Evolutionary conservation across 1,284 basidiomycete species (phyloP).

Genomic region (Puccinia horiana): DNA sequence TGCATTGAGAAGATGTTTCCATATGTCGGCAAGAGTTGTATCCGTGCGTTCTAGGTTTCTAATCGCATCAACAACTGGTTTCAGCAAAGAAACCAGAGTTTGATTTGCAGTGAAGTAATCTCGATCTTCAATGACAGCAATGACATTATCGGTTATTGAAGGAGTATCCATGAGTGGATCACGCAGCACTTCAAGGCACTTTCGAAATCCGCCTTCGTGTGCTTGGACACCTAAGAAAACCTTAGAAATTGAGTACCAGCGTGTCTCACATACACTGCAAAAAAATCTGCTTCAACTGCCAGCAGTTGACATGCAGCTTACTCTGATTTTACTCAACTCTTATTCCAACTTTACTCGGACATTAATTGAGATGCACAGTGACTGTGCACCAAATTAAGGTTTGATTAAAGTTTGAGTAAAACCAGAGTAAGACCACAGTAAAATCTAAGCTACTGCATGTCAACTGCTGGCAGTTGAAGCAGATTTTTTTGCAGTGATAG

Average conservation of each 20-base stretch:
- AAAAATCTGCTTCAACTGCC: no score
- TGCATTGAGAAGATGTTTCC: conserved; percentile 2
- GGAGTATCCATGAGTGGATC: conserved; percentile 14
- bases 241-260: conserved; percentile 6
- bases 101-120: conserved; percentile 35
- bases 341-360: no score
- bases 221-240: conserved; percentile 9
- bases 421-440: no score
- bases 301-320: no score
- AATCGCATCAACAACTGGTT: conserved; percentile 18
- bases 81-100: conserved; percentile 6
- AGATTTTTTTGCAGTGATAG: no score
- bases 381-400: no score
- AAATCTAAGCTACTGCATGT: no score
- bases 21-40: conserved; percentile 19
- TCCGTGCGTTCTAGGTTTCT: background rate
- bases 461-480: no score
- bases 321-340: no score
- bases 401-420: no score
- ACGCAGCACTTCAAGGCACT: conserved; percentile 5
- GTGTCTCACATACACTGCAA: no score
- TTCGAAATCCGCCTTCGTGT: conserved; percentile 6
- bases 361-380: no score
- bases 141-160: background rate
- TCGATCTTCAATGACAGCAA: background rate